Percentiles rank a stretch among this genome's conserved stretches.
Conservation (phyloP, 257 asterid genomes). For the Salvia hispanica region DNA sequence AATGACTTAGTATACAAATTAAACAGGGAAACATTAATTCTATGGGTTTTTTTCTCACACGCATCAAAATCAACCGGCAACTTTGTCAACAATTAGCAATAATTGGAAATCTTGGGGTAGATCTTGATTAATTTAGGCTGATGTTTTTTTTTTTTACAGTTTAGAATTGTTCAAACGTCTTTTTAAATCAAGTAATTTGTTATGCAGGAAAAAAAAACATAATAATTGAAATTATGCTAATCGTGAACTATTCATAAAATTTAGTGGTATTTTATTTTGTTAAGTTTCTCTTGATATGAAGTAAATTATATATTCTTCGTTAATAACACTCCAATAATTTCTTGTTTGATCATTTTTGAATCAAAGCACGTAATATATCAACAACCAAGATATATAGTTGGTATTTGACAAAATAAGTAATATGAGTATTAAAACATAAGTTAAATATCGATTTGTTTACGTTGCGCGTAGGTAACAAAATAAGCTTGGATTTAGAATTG, state of each 20-base stretch:
- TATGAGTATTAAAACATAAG: too few species aligned
- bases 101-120: constrained; percentile 12
- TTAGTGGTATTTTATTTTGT: too few species aligned
- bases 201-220: neutral
- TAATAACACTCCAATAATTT: too few species aligned
- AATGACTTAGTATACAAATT: neutral
- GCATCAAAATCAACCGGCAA: constrained; percentile 7
- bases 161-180: neutral
- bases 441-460: too few species aligned
- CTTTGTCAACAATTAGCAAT: constrained; percentile 11
- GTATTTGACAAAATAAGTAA: too few species aligned
- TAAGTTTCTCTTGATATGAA: neutral
- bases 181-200: neutral
- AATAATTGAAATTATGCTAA: too few species aligned
- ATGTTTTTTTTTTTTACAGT: neutral
- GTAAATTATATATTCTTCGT: neutral
- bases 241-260: too few species aligned
- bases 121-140: constrained; percentile 10
- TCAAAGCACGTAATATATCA: too few species aligned
- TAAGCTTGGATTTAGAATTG: too few species aligned
- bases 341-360: too few species aligned
- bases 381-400: too few species aligned
- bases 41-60: neutral
- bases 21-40: neutral
- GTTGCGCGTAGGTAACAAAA: too few species aligned